These are phyloP conservation scores for Digitaria exilis DNA, from an alignment of 202 grass and related monocot species.

Conservation along the genomic window DNA sequence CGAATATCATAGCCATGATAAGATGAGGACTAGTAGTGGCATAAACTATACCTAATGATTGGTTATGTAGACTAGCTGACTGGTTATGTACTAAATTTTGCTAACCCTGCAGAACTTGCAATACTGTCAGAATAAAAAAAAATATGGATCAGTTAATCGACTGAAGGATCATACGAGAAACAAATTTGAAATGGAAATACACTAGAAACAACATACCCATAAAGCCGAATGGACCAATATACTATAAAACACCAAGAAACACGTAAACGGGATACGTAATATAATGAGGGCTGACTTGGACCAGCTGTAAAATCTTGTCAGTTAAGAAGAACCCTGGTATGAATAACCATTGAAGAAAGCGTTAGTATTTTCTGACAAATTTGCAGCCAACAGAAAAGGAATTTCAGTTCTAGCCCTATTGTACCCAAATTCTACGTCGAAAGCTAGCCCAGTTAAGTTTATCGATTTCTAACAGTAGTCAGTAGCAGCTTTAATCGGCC, in stretches of 20 bases:
- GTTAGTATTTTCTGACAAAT: neutral
- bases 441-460: neutral
- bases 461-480: neutral
- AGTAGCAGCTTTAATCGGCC: neutral
- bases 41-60: constrained; percentile 1
- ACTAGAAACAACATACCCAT: constrained; percentile 10
- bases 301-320: constrained; percentile 1
- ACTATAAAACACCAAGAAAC: neutral
- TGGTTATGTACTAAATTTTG: constrained; percentile 28
- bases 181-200: neutral
- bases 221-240: neutral
- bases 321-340: constrained; percentile 8
- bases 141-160: neutral
- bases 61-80: neutral
- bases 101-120: neutral
- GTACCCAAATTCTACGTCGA: neutral
- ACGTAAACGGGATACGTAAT: neutral
- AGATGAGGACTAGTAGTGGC: neutral
- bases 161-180: neutral
- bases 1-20: neutral
- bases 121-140: constrained; percentile 26
- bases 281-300: neutral
- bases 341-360: neutral
- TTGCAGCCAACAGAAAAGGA: neutral
- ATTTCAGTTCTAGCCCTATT: neutral